phyloP scores from a whole-genome alignment of 768 basidiomycete species.

The Rubroboletus satanas region DNA sequence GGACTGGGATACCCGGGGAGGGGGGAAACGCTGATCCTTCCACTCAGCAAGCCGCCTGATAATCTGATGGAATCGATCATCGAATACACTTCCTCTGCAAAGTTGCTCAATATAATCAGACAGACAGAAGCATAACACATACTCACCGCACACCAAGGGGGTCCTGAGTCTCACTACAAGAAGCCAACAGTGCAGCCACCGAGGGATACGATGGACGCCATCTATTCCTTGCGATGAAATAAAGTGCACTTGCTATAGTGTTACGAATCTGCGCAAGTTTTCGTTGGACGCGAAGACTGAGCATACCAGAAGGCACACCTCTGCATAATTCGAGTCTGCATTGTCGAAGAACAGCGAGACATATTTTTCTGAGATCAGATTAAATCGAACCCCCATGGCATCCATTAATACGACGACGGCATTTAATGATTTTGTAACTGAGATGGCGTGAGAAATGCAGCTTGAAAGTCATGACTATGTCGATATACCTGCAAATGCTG shows the following conservation, averaged over 20 bases:
- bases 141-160: constrained; percentile 59
- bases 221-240: constrained; percentile 51
- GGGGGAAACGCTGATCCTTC: constrained; percentile 75
- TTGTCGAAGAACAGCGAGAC: constrained; percentile 69
- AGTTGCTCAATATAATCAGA: not conserved
- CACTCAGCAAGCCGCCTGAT: constrained; percentile 57
- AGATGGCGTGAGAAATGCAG: constrained; percentile 8
- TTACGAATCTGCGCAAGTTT: constrained; percentile 52
- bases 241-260: constrained; percentile 64
- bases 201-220: constrained; percentile 70
- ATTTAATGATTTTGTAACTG: constrained; percentile 75
- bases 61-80: constrained; percentile 53
- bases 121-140: not conserved
- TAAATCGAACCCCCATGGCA: constrained; percentile 61
- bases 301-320: constrained; percentile 43
- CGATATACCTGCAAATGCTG: constrained; percentile 77
- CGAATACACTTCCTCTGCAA: constrained; percentile 51
- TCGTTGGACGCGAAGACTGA: not conserved
- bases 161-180: constrained; percentile 50
- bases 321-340: constrained; percentile 79
- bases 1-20: constrained; percentile 83
- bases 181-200: constrained; percentile 48
- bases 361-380: constrained; percentile 63
- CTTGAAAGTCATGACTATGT: not conserved
- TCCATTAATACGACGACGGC: constrained; percentile 66